phyloP scores from a whole-genome alignment of 257 asterid genomes.

The Capsicum baccatum region DNA sequence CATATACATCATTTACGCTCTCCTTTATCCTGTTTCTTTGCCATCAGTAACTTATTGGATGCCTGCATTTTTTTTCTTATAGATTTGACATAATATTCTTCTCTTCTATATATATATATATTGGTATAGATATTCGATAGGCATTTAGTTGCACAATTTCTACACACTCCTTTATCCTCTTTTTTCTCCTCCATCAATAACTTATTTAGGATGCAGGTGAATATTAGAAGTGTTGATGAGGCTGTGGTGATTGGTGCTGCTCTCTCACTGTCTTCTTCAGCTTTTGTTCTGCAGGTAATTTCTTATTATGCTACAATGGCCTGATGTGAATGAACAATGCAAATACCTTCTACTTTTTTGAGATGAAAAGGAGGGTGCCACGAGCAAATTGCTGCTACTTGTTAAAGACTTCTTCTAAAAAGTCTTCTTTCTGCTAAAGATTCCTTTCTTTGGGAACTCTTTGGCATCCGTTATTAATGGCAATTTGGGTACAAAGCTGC shows the following conservation, averaged over 20 bases:
- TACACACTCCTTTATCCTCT: constrained; percentile 22
- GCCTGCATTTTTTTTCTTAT: not conserved
- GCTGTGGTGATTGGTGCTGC: constrained; percentile 99
- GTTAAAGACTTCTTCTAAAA: not conserved
- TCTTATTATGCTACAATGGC: constrained; percentile 15
- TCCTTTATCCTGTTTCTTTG: not conserved
- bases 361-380: constrained; percentile 1
- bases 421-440: constrained; percentile 17
- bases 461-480: not conserved
- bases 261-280: constrained; percentile 95
- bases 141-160: not conserved
- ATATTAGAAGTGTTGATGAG: constrained; percentile 97
- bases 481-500: not conserved
- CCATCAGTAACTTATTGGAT: constrained; percentile 17
- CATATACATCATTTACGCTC: not conserved
- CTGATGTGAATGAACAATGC: constrained; percentile 5
- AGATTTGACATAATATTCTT: not conserved
- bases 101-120: not conserved
- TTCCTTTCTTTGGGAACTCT: constrained; percentile 7
- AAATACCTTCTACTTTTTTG: not conserved
- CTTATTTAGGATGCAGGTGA: constrained; percentile 60
- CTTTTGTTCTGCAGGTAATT: constrained; percentile 95
- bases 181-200: constrained; percentile 27
- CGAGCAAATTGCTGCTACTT: not conserved
- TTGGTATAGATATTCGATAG: not conserved